Conservation (phyloP, 306 rosid genomes). For the Mimosa bimucronata region DNA sequence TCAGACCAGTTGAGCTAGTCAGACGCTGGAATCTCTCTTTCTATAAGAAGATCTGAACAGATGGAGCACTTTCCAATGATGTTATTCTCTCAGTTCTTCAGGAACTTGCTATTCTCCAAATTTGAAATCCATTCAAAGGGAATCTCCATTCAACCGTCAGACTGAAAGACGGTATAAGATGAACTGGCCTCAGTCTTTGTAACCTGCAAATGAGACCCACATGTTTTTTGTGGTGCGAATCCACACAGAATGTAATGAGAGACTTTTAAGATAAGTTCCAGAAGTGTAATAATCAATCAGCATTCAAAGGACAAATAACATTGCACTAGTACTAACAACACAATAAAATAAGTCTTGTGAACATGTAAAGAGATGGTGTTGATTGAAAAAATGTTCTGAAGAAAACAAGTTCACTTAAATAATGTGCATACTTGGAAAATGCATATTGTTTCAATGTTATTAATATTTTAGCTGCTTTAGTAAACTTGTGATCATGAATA, state of each 20-base stretch:
- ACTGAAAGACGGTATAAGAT: not conserved
- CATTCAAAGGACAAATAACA: not conserved
- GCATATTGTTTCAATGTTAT: no score
- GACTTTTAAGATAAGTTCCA: not conserved
- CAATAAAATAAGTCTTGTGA: slow-evolving; percentile 3
- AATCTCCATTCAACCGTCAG: not conserved
- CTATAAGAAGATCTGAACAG: not conserved
- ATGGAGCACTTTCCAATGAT: not conserved
- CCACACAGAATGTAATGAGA: not conserved
- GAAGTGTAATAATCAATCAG: not conserved
- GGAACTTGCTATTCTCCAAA: not conserved
- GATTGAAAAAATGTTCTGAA: slow-evolving; percentile 1
- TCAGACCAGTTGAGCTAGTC: not conserved
- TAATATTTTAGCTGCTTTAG: not conserved
- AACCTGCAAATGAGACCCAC: not conserved
- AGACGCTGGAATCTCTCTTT: not conserved
- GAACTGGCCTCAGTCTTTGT: slow-evolving; percentile 17
- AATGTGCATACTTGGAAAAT: not conserved
- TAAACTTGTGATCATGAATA: not conserved
- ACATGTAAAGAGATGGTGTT: slow-evolving; percentile 4
- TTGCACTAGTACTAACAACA: not conserved
- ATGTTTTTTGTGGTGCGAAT: not conserved
- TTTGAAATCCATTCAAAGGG: not conserved
- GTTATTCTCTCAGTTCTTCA: not conserved
- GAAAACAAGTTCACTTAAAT: slow-evolving; percentile 9